Evolutionary conservation across 1,284 basidiomycete genomes (phyloP).

Genomic region (Veloboletus limbatus): DNA sequence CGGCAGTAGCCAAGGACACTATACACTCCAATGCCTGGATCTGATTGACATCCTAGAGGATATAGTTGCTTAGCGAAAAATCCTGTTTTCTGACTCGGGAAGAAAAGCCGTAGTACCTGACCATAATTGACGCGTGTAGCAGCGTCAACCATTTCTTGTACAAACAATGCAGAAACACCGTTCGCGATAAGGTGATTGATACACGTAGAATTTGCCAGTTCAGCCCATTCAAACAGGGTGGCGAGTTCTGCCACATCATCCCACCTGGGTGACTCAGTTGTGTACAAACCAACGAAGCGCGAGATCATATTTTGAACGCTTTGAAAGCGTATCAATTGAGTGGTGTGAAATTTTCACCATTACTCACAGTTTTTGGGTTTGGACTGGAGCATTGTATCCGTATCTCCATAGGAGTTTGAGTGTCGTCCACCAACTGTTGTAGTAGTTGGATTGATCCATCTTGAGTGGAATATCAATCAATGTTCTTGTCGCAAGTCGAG

Average conservation of each 20-base stretch:
- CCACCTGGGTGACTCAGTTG: constrained; percentile 61
- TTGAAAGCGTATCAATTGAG: constrained; percentile 6
- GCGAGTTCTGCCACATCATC: constrained; percentile 58
- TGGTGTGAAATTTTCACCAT: background rate
- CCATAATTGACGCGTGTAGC: constrained; percentile 89
- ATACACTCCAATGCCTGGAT: constrained; percentile 84
- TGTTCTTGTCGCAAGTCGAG: constrained; percentile 26
- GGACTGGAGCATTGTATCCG: constrained; percentile 67
- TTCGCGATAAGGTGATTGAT: constrained; percentile 58
- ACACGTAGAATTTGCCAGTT: constrained; percentile 52
- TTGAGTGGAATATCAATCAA: constrained; percentile 25
- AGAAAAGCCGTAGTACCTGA: constrained; percentile 52
- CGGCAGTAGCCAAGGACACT: constrained; percentile 70
- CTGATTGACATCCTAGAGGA: constrained; percentile 55
- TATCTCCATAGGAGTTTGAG: constrained; percentile 78
- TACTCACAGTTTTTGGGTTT: constrained; percentile 56
- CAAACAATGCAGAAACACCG: constrained; percentile 59
- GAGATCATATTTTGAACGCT: constrained; percentile 61
- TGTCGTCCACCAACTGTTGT: constrained; percentile 67
- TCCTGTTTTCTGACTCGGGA: background rate
- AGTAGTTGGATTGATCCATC: constrained; percentile 46
- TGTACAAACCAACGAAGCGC: constrained; percentile 61
- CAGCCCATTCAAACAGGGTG: constrained; percentile 50
- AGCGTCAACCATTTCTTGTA: constrained; percentile 79
- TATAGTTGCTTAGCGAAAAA: background rate